Evolutionary conservation across 2,329 filamentous ascomycete genomes (phyloP).

Genomic region (Claviceps digitariae): DNA sequence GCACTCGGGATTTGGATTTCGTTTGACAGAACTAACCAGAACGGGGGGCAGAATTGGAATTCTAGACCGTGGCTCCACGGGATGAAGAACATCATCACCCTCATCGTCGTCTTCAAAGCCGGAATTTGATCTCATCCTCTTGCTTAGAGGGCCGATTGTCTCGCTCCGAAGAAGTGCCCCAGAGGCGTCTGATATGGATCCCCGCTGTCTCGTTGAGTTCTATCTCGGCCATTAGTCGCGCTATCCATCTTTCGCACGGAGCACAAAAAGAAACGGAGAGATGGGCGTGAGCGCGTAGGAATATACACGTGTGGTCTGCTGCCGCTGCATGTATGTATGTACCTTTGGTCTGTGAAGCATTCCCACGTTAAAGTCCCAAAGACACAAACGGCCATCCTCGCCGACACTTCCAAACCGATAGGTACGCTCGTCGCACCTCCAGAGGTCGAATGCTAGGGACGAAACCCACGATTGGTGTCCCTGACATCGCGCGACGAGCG

Average conservation of each 20-base stretch:
- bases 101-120: slow-evolving; percentile 44
- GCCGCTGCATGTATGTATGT: not conserved
- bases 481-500: slow-evolving; percentile 81
- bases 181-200: slow-evolving; percentile 38
- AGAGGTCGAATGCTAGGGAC: slow-evolving; percentile 86
- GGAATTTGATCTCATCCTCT: slow-evolving; percentile 57
- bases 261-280: not conserved
- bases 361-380: slow-evolving; percentile 96
- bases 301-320: not conserved
- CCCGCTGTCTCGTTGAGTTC: slow-evolving; percentile 27
- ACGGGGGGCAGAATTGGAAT: slow-evolving; percentile 85
- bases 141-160: slow-evolving; percentile 44
- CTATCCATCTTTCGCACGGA: not conserved
- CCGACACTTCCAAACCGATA: slow-evolving; percentile 95
- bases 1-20: not conserved
- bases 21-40: slow-evolving; percentile 44
- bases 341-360: slow-evolving; percentile 83
- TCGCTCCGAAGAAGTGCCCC: slow-evolving; percentile 40
- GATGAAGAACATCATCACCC: slow-evolving; percentile 53
- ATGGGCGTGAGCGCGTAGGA: not conserved
- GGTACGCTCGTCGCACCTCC: slow-evolving; percentile 89
- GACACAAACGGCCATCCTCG: slow-evolving; percentile 75
- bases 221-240: not conserved
- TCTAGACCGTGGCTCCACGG: slow-evolving; percentile 70
- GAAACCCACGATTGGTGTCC: slow-evolving; percentile 96